Evolutionary conservation across 1,139 yeast genomes (phyloP).

Genomic region (Sugiyamaella castrensis): DNA sequence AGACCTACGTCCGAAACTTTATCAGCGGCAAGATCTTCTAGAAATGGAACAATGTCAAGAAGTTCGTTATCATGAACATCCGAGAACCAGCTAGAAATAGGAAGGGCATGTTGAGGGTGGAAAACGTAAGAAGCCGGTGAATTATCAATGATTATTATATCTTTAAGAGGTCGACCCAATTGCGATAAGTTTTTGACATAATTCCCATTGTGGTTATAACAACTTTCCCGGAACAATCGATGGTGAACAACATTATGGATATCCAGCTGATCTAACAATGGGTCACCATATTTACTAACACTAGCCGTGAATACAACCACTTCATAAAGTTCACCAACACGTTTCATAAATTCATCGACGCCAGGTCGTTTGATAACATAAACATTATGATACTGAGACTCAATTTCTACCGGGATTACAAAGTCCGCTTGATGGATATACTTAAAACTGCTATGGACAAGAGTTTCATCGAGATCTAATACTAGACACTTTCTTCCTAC

Average conservation of each 20-base stretch:
- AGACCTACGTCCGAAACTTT: conserved; percentile 64
- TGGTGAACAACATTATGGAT: conserved; percentile 73
- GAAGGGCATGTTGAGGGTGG: conserved; percentile 97
- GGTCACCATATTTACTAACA: conserved; percentile 93
- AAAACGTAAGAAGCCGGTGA: conserved; percentile 96
- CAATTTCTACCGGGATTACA: conserved; percentile 90
- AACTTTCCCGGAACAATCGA: conserved; percentile 84
- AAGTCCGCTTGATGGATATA: conserved; percentile 90
- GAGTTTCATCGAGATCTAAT: conserved; percentile 90
- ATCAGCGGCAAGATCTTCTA: conserved; percentile 71
- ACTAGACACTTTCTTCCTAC: conserved; percentile 77
- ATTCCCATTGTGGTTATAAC: conserved; percentile 81
- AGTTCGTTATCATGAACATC: conserved; percentile 97
- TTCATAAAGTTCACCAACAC: conserved; percentile 84
- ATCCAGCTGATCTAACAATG: conserved; percentile 85
- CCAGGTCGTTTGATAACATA: conserved; percentile 98
- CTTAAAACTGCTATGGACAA: conserved; percentile 93
- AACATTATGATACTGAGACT: conserved; percentile 86
- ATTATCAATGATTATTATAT: conserved; percentile 87
- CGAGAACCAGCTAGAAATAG: conserved; percentile 98
- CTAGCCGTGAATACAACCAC: conserved; percentile 97
- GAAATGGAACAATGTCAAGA: conserved; percentile 82
- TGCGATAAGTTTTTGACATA: conserved; percentile 91
- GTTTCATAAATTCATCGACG: conserved; percentile 83
- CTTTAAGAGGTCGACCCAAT: conserved; percentile 85